Conservation (phyloP, 257 asterid genomes). For the Nicotiana otophora region DNA sequence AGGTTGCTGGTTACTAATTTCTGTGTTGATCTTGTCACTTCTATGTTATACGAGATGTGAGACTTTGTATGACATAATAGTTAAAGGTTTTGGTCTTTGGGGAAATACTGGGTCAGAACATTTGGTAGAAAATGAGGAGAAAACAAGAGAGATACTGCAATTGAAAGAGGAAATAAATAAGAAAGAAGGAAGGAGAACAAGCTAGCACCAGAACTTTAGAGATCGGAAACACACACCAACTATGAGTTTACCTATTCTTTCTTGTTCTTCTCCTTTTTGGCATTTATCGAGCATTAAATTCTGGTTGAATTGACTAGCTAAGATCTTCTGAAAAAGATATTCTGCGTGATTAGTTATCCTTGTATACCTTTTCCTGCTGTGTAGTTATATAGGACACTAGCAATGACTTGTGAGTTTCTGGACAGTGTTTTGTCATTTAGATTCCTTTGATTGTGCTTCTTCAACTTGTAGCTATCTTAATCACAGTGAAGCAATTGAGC, state of each 20-base stretch:
- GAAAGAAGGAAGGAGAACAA: too few species aligned
- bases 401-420: not conserved
- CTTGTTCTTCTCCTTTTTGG: not conserved
- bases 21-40: too few species aligned
- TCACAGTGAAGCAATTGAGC: not conserved
- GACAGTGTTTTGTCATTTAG: not conserved
- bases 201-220: too few species aligned
- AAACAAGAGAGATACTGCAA: too few species aligned
- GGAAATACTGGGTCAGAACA: too few species aligned
- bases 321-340: not conserved
- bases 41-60: too few species aligned
- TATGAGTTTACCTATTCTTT: not conserved
- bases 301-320: not conserved
- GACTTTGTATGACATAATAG: too few species aligned
- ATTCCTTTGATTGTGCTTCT: not conserved
- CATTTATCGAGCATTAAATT: not conserved
- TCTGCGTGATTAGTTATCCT: not conserved
- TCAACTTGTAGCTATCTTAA: not conserved
- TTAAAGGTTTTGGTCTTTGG: too few species aligned
- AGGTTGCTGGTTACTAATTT: too few species aligned
- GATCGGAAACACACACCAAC: too few species aligned
- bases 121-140: too few species aligned
- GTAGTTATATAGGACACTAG: not conserved
- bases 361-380: not conserved
- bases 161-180: too few species aligned